Evolutionary conservation across 176 grass and related monocot genomes (phyloP), one percentile per base, ranked within the genome.

Genomic region (Musa beccarii): DNA sequence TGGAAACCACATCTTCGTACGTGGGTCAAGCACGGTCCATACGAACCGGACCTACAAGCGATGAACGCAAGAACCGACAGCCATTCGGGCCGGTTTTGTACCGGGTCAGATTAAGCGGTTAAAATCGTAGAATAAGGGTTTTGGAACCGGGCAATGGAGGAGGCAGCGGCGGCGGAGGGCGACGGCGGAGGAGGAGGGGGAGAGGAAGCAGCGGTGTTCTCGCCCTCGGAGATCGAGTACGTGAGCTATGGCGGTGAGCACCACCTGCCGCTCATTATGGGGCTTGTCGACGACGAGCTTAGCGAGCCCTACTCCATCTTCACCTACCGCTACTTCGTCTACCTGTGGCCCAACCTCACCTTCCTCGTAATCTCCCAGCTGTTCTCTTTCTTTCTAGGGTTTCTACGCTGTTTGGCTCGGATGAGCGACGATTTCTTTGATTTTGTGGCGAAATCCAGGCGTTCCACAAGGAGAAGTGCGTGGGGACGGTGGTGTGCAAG

Each of bases 231-330:
- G 68, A 90, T 97, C 76, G 23, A 84, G 28, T 97, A 91, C 29
- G 86, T 90, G 67, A 91, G 86, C 80, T 97, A 97, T 55, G 94
- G 87, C n/a, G 94, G 94, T 49, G 94, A 98, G 88, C 84, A 93
- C 68, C 94, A 98, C 75, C 90, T 98, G 43, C 90, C 88, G 8
- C 84, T 93, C 76, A 86, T 98, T 74, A 98, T 93, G 94, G 86
- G 84, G 21, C 83, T 98, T 69, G 94, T 98, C 54, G 94, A 98
- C 76, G 90, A 84, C 51, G 94, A 98, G 84, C 88, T 98, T n/a
- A 98, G 94, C 88, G 90, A 98, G 79, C 90, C 90, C 75, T 98
- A 98, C 77, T 98, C 94, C 68, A 98, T 98, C 90, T 98, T 98
- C 80, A 98, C 94, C 72, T 93, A 93, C 87, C 90, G 90, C 79